Conservation (phyloP, 768 basidiomycete species). For the Psilocybe subaeruginosa region DNA sequence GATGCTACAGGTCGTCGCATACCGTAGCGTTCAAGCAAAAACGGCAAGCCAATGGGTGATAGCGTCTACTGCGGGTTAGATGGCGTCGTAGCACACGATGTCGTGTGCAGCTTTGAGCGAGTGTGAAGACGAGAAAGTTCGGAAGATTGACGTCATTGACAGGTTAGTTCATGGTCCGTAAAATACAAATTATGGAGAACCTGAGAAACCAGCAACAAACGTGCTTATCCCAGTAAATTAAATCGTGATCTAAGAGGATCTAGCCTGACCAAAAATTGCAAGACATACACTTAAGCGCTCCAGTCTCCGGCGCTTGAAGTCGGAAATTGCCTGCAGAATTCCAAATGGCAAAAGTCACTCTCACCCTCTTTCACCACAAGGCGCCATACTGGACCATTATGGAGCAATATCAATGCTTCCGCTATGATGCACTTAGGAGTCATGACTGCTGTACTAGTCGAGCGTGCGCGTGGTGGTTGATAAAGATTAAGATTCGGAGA, state of each 20-base stretch:
- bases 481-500: not conserved
- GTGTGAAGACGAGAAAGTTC: not conserved
- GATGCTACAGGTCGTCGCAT: too few relatives aligned
- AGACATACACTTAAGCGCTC: not conserved
- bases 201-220: not conserved
- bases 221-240: not conserved
- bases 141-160: not conserved
- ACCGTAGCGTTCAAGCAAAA: not conserved
- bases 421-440: not conserved
- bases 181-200: not conserved
- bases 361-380: not conserved
- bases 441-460: not conserved
- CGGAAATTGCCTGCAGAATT: not conserved
- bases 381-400: not conserved
- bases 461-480: not conserved
- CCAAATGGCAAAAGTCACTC: not conserved
- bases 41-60: too few relatives aligned
- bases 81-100: too few relatives aligned
- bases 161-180: not conserved
- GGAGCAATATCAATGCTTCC: not conserved
- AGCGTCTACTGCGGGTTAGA: too few relatives aligned
- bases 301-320: not conserved
- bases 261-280: not conserved
- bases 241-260: not conserved
- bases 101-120: too few relatives aligned